Evolutionary conservation across 257 asterid genomes (phyloP).

Genomic region (Sherardia arvensis): DNA sequence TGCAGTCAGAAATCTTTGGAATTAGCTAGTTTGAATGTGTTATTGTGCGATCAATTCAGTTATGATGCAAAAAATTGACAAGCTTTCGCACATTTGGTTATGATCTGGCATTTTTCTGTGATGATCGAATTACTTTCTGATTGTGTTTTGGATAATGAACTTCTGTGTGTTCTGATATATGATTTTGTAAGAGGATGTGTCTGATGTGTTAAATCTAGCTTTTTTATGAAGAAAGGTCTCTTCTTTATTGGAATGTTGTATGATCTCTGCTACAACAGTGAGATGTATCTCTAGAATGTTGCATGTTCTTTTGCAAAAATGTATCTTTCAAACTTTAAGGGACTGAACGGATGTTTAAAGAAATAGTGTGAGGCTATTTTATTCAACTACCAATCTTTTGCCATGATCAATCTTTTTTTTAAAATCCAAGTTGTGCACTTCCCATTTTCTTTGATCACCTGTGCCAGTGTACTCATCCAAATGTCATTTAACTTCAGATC

Average conservation of each 20-base stretch:
- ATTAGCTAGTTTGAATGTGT: neutral
- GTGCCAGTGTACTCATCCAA: neutral
- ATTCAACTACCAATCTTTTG: neutral
- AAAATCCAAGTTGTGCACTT: neutral
- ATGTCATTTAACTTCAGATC: constrained; percentile 16
- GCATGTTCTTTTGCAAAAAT: neutral
- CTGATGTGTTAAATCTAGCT: neutral
- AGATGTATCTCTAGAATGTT: neutral
- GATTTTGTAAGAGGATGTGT: too few species aligned
- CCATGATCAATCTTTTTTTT: neutral
- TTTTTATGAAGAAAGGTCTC: neutral
- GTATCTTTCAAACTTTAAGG: neutral
- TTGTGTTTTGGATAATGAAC: neutral
- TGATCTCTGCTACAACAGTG: neutral
- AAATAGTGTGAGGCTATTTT: neutral
- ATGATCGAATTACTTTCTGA: neutral
- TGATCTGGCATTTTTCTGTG: neutral
- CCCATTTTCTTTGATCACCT: neutral
- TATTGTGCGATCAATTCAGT: neutral
- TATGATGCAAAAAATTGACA: too few species aligned
- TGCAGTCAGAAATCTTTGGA: neutral
- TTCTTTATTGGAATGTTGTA: constrained; percentile 5
- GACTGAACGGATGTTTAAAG: neutral
- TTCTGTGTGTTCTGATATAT: neutral
- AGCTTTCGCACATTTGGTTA: neutral